phyloP scores from a whole-genome alignment of 257 asterid genomes.

The Nicotiana paniculata region DNA sequence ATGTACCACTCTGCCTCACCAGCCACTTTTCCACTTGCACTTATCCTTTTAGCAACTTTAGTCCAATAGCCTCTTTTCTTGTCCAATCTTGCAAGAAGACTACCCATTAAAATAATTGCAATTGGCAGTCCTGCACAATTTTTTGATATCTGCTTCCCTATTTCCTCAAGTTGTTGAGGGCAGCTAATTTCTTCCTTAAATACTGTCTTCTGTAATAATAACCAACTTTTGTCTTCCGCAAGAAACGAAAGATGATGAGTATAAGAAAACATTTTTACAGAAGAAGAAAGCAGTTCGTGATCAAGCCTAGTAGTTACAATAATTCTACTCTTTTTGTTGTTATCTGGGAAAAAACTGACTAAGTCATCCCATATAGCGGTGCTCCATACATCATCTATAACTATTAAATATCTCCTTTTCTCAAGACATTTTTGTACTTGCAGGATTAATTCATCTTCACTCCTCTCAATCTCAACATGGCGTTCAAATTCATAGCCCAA shows the following conservation, averaged over 20 bases:
- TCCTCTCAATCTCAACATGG: background rate
- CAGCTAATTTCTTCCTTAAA: background rate
- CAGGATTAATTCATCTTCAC: background rate
- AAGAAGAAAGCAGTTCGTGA: background rate
- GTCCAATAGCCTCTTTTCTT: background rate
- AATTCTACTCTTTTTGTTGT: constrained; percentile 10
- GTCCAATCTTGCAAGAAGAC: background rate
- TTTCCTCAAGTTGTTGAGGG: background rate
- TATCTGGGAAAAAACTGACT: background rate
- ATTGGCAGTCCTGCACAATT: constrained; percentile 10
- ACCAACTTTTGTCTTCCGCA: constrained; percentile 2
- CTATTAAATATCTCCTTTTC: constrained; percentile 12
- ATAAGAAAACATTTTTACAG: background rate
- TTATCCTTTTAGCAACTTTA: constrained; percentile 2
- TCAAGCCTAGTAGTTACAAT: constrained; percentile 7
- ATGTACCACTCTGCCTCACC: background rate
- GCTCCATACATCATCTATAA: constrained; percentile 20
- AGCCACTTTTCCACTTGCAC: background rate
- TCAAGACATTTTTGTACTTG: background rate
- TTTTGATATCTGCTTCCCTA: constrained; percentile 6
- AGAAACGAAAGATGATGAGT: background rate
- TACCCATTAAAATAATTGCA: constrained; percentile 1
- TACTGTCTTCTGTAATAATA: background rate
- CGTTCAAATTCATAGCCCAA: background rate
- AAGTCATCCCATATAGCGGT: background rate